Evolutionary conservation across 495 filamentous ascomycete species (phyloP).

Genomic region (Darksidea phi): DNA sequence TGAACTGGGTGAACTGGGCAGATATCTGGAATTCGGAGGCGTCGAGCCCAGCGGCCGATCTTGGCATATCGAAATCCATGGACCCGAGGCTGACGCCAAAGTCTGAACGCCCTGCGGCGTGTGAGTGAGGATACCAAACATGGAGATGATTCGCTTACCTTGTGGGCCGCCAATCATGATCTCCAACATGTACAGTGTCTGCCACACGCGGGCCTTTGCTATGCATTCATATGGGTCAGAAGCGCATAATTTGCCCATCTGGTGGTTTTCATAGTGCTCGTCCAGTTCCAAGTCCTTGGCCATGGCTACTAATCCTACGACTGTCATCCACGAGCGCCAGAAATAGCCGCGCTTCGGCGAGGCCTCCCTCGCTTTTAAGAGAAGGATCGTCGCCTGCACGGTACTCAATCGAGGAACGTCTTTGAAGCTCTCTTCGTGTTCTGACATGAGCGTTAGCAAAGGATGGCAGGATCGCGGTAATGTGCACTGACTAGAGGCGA

Average conservation of each 20-base stretch:
- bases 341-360: constrained; percentile 93
- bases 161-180: constrained; percentile 94
- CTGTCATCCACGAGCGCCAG: constrained; percentile 96
- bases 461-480: not conserved
- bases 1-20: constrained; percentile 78
- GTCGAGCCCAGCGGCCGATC: constrained; percentile 65
- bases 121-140: constrained; percentile 36
- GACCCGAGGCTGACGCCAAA: constrained; percentile 71
- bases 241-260: constrained; percentile 66
- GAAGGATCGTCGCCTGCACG: constrained; percentile 82
- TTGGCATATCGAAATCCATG: constrained; percentile 71
- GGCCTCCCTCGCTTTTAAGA: constrained; percentile 88
- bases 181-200: constrained; percentile 81
- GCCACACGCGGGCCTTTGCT: constrained; percentile 86
- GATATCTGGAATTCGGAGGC: constrained; percentile 74
- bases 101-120: constrained; percentile 69
- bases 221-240: constrained; percentile 71
- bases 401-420: constrained; percentile 92
- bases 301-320: constrained; percentile 89
- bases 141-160: constrained; percentile 54
- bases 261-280: constrained; percentile 78
- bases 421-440: constrained; percentile 93
- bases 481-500: constrained; percentile 73
- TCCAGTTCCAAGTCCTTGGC: constrained; percentile 88
- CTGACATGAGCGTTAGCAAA: constrained; percentile 48